Evolutionary conservation across 345 rosid genomes (phyloP), one percentile per base, ranked within the genome.

Genomic region (Gossypium rotundifolium): DNA sequence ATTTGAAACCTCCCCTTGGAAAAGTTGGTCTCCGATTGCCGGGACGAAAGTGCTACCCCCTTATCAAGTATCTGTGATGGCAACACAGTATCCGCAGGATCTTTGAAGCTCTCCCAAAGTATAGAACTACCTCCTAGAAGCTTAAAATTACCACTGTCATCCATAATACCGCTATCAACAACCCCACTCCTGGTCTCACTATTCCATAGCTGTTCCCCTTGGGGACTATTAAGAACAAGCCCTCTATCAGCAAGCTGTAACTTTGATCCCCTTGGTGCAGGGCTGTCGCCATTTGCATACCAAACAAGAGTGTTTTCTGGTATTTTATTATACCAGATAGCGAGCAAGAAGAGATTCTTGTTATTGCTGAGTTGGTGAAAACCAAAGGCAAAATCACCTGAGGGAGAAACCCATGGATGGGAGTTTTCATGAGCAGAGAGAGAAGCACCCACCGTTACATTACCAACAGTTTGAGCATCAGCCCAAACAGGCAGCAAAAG

Each of bases 301-400:
- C 89, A 84, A 22, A 84, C 80, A 2, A 65, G 2, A 12, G 70
- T 84, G 57, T 40, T 82, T 11, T 82, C 79, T 3, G 83, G 82
- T 22, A 85, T 77, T 45, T 79, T 80, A 42, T 85, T 46, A 64
- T 80, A 86, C 89, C 87, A 84, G 40, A 86, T 77, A 23, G 82
- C 82, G 1, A 84, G 67, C 17, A 82, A 63, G 70, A 73, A 80
- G 48, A 71, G 51, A 54, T 20, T 44, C 33, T 54, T 71, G 49
- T 71, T 17, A 1, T 49, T 16, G 1, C 51, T 61, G n/a, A 81
- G 45, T 44, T 64, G 42, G 25, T 20, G 72, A 77, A 84, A 84
- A 4, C 87, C 87, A 27, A 86, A 79, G 0, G 87, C 85, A 40
- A 84, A 86, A 7, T 86, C 87, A 5, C 84, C 81, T 2, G 85